Percentiles rank a stretch among this genome's conserved stretches.
Conservation (phyloP, 176 grass and related monocot species). For the Zoysia pacifica region DNA sequence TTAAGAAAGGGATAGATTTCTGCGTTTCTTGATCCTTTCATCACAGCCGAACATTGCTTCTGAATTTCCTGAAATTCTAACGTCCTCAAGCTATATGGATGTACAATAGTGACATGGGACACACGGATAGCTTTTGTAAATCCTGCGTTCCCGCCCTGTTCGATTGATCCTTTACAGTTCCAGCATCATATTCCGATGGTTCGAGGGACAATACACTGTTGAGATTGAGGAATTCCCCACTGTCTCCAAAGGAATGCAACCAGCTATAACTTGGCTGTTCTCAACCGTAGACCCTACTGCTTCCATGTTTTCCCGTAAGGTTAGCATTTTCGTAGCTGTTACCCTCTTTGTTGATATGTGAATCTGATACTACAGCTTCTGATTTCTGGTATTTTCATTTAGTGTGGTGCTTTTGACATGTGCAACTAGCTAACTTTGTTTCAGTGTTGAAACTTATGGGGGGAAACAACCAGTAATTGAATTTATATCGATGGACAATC, state of each 20-base stretch:
- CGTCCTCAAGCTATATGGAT: background rate
- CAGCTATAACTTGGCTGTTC: conserved; percentile 32
- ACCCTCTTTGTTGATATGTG: conserved; percentile 28
- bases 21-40: conserved; percentile 10
- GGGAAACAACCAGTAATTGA: background rate
- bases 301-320: conserved; percentile 21
- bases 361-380: conserved; percentile 38
- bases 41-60: conserved; percentile 6
- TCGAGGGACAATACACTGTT: conserved; percentile 20
- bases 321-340: conserved; percentile 38
- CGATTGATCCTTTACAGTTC: conserved; percentile 35
- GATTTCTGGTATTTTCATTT: conserved; percentile 12
- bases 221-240: conserved; percentile 4
- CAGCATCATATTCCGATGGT: conserved; percentile 8
- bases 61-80: conserved; percentile 7
- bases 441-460: background rate
- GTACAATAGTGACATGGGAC: background rate
- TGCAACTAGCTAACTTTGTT: conserved; percentile 6
- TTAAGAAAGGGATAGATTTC: conserved; percentile 1
- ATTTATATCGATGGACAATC: background rate
- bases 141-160: conserved; percentile 9
- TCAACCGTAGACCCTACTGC: conserved; percentile 29
- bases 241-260: conserved; percentile 3
- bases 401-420: background rate
- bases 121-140: background rate